phyloP scores from a whole-genome alignment of 306 rosid genomes.

The Cucumis cinereus region DNA sequence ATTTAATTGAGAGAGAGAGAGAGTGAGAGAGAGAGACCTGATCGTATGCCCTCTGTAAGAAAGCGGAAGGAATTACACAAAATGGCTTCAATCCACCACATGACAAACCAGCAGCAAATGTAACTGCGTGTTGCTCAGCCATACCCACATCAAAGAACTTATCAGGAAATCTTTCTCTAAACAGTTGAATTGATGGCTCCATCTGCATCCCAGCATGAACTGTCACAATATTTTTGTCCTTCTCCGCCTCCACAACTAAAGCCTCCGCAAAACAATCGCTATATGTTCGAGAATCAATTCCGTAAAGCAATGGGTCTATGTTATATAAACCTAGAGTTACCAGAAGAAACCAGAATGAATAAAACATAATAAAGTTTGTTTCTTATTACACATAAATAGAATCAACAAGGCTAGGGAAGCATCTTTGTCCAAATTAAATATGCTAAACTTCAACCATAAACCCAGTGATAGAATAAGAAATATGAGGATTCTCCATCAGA shows the following conservation, averaged over 20 bases:
- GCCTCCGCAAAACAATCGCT: conserved; percentile 80
- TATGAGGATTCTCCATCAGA: background rate
- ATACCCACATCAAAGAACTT: conserved; percentile 77
- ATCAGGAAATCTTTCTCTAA: conserved; percentile 60
- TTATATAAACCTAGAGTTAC: conserved; percentile 35
- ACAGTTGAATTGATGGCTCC: conserved; percentile 58
- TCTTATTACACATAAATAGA: background rate
- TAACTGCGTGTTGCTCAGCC: conserved; percentile 98
- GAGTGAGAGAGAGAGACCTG: conserved; percentile 34
- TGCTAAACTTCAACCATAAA: background rate
- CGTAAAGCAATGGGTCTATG: conserved; percentile 14
- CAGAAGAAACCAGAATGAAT: background rate
- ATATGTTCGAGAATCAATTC: conserved; percentile 34
- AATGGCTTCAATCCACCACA: conserved; percentile 95
- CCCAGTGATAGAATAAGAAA: background rate
- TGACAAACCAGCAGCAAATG: conserved; percentile 85
- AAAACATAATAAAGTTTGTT: background rate
- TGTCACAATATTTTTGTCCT: conserved; percentile 69
- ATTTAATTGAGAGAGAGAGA: too few relatives aligned
- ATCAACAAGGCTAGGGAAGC: background rate
- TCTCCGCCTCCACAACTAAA: conserved; percentile 56
- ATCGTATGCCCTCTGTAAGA: conserved; percentile 83
- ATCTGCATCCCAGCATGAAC: conserved; percentile 76
- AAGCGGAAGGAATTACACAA: conserved; percentile 77
- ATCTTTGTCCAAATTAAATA: background rate